Evolutionary conservation across 345 rosid genomes (phyloP).

Genomic region (Heritiera fomes): DNA sequence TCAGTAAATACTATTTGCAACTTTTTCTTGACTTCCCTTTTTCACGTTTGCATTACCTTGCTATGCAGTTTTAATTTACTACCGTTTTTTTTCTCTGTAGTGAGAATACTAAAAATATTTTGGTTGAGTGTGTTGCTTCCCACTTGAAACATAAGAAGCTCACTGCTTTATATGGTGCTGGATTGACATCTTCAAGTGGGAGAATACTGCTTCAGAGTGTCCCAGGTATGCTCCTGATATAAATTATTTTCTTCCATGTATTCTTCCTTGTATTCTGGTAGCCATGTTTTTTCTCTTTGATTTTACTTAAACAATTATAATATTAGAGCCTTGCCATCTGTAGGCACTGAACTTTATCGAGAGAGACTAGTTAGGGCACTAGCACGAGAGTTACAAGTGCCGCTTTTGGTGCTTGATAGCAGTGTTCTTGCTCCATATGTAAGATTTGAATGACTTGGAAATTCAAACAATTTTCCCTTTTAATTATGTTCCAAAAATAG

Average conservation of each 20-base stretch:
- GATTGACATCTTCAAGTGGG: slow-evolving; percentile 80
- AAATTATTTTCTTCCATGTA: slow-evolving; percentile 1
- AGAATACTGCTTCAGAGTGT: slow-evolving; percentile 88
- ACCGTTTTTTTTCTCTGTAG: slow-evolving; percentile 38
- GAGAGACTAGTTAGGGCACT: slow-evolving; percentile 92
- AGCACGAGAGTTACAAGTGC: slow-evolving; percentile 82
- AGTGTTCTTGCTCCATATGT: slow-evolving; percentile 91
- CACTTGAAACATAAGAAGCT: slow-evolving; percentile 71
- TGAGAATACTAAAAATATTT: slow-evolving; percentile 65
- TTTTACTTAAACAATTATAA: not conserved
- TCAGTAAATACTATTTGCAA: slow-evolving; percentile 56
- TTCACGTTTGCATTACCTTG: slow-evolving; percentile 10
- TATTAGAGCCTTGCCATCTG: slow-evolving; percentile 14
- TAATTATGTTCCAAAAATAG: slow-evolving; percentile 12
- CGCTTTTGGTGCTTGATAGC: slow-evolving; percentile 88
- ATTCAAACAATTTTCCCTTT: slow-evolving; percentile 5
- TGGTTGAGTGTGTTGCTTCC: slow-evolving; percentile 87
- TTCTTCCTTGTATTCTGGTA: not conserved
- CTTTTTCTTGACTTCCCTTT: slow-evolving; percentile 8
- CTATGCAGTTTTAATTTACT: slow-evolving; percentile 16
- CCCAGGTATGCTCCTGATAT: slow-evolving; percentile 60
- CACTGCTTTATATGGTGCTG: slow-evolving; percentile 64
- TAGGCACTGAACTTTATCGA: slow-evolving; percentile 92
- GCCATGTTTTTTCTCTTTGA: not conserved
- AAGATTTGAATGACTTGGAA: slow-evolving; percentile 43